Evolutionary conservation across 331 rosid species (phyloP).

Genomic region (Rosa hybrid): DNA sequence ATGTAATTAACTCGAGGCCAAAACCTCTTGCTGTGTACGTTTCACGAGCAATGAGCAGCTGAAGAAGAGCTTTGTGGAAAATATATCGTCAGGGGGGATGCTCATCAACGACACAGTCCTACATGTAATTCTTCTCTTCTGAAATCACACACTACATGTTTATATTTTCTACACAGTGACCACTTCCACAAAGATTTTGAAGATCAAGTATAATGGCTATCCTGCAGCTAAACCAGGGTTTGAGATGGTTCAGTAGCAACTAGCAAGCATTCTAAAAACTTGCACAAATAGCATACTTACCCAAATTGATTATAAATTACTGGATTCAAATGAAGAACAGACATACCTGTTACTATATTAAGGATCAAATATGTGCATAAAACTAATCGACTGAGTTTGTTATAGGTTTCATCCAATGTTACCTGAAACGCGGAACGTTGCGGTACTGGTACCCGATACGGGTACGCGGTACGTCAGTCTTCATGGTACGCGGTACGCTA

Average conservation of each 20-base stretch:
- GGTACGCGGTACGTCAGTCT: too few species aligned
- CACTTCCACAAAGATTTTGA: background rate
- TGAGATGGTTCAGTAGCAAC: background rate
- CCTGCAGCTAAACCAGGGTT: background rate
- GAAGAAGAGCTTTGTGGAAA: slow-evolving; percentile 67
- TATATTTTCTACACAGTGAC: background rate
- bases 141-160: background rate
- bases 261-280: background rate
- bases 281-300: background rate
- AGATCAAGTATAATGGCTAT: background rate
- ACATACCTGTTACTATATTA: background rate
- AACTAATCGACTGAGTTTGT: background rate
- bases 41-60: slow-evolving; percentile 67
- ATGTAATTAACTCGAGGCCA: slow-evolving; percentile 65
- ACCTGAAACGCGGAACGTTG: too few species aligned
- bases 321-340: background rate
- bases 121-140: slow-evolving; percentile 43
- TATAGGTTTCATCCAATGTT: too few species aligned
- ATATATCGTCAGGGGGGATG: slow-evolving; percentile 88
- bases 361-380: background rate
- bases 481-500: too few species aligned
- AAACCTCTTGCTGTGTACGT: slow-evolving; percentile 83
- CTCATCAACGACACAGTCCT: slow-evolving; percentile 69
- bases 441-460: too few species aligned
- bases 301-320: background rate